phyloP scores from a whole-genome alignment of 768 basidiomycete species.

The Leucocoprinus leucothites region DNA sequence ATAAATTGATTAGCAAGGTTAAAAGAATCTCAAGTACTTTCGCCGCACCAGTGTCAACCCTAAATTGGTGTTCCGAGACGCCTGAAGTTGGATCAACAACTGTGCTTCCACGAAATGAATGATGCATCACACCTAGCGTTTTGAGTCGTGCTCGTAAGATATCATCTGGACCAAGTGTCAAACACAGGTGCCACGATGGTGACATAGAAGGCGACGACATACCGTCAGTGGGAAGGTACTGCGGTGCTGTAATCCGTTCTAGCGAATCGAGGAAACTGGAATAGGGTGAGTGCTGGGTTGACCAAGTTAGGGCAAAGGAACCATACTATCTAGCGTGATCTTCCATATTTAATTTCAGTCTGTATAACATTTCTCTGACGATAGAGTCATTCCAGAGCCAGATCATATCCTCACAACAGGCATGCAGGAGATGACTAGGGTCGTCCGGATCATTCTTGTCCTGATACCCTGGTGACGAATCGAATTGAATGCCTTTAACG shows the following conservation, averaged over 20 bases:
- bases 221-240: constrained; percentile 71
- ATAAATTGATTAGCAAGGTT: constrained; percentile 1
- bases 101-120: background rate
- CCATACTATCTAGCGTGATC: constrained; percentile 73
- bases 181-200: background rate
- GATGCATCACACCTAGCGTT: constrained; percentile 36
- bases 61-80: constrained; percentile 70
- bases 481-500: constrained; percentile 11
- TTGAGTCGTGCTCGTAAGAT: constrained; percentile 70
- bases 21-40: background rate
- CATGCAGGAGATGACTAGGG: constrained; percentile 53
- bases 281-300: background rate
- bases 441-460: constrained; percentile 52
- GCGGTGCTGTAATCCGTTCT: constrained; percentile 55
- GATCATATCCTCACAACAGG: constrained; percentile 62
- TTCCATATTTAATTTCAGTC: constrained; percentile 55
- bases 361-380: constrained; percentile 47
- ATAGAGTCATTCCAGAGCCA: constrained; percentile 59
- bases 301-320: background rate
- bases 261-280: constrained; percentile 67
- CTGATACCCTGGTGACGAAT: constrained; percentile 9
- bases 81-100: constrained; percentile 30
- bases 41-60: constrained; percentile 44
- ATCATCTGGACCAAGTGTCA: constrained; percentile 45
- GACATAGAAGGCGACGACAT: background rate